Conservation (phyloP, 441 rosid species). For the Syzygium malaccense region DNA sequence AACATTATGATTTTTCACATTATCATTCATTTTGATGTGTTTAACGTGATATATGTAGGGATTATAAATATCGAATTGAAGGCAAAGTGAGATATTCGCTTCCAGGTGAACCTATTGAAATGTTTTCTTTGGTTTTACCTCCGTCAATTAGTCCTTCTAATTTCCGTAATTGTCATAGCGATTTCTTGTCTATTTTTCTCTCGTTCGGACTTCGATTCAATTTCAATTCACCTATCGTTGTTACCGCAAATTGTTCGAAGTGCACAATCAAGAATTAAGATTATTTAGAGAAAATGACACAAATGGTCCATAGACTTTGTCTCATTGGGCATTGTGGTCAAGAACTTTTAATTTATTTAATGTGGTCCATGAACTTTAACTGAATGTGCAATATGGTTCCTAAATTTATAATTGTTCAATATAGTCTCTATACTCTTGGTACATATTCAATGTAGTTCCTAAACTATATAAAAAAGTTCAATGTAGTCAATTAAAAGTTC, state of each 20-base stretch:
- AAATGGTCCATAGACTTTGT: no score
- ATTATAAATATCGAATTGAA: neutral
- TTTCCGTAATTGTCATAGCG: neutral
- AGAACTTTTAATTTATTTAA: no score
- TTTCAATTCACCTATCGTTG: neutral
- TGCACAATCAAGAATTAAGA: neutral
- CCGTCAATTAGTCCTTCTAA: neutral
- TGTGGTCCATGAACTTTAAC: no score
- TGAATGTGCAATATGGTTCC: accelerated
- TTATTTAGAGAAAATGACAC: no score
- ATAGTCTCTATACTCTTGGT: no score
- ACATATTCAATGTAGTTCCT: no score
- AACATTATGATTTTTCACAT: neutral
- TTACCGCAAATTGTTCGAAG: neutral
- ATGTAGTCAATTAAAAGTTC: no score
- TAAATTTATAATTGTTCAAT: no score
- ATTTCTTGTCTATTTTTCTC: neutral
- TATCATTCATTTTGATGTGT: neutral
- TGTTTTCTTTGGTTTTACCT: neutral
- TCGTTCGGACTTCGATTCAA: neutral
- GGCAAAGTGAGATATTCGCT: neutral
- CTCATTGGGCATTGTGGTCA: no score
- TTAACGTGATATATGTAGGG: neutral
- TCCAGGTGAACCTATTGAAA: neutral
- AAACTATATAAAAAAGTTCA: no score